Conservation (phyloP, 108 stramenopile species). For the Nitzschia sp. region DNA sequence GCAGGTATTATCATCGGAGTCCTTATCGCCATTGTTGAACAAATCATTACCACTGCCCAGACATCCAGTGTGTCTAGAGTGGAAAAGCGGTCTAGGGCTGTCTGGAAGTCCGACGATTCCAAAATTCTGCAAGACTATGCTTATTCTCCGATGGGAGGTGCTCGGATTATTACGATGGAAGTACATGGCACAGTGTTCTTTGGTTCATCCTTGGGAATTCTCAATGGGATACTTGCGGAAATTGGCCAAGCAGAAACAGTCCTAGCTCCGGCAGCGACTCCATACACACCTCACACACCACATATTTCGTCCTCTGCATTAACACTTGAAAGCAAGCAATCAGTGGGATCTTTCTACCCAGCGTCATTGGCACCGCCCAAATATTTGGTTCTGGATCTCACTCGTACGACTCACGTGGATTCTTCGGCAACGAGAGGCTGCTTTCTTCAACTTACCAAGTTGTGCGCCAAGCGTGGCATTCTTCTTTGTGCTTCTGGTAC, state of each 20-base stretch:
- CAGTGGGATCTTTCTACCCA: background rate
- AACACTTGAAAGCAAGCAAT: background rate
- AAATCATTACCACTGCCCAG: slow-evolving; percentile 71
- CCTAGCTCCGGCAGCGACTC: background rate
- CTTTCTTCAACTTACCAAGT: slow-evolving; percentile 74
- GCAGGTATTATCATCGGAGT: slow-evolving; percentile 76
- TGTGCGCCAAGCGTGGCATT: slow-evolving; percentile 64
- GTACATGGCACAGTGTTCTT: slow-evolving; percentile 77
- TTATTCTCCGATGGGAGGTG: slow-evolving; percentile 44
- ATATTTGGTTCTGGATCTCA: slow-evolving; percentile 74
- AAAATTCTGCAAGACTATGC: slow-evolving; percentile 64
- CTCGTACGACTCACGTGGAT: slow-evolving; percentile 66
- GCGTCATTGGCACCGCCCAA: slow-evolving; percentile 40
- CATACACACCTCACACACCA: slow-evolving; percentile 10
- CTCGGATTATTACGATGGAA: slow-evolving; percentile 72
- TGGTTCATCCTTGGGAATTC: slow-evolving; percentile 65
- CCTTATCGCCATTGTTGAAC: slow-evolving; percentile 73
- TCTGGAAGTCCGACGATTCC: slow-evolving; percentile 66
- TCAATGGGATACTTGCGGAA: slow-evolving; percentile 59
- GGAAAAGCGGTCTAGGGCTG: slow-evolving; percentile 66
- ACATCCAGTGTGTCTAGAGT: slow-evolving; percentile 52
- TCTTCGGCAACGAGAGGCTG: slow-evolving; percentile 76
- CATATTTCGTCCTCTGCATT: background rate
- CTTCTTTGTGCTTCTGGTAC: slow-evolving; percentile 69
- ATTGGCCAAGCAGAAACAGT: slow-evolving; percentile 39